A percentile compares a stretch with the other conserved stretches of the same genome.
phyloP scores from a whole-genome alignment of 164 flowering plant species.

The Macadamia integrifolia region DNA sequence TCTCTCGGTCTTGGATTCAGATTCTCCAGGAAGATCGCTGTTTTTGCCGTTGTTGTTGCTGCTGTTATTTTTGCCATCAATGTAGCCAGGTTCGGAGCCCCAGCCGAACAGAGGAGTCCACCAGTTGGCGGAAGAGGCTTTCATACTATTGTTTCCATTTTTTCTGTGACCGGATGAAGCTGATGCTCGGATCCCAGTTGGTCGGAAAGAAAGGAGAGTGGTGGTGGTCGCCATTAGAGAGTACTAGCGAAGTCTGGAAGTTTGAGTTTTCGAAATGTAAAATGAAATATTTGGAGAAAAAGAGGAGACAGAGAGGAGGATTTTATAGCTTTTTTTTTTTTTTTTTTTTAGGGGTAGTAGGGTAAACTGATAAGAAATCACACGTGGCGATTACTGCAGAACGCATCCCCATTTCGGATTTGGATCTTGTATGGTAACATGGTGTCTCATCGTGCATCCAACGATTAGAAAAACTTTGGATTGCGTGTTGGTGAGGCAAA shows the following conservation, averaged over 20 bases:
- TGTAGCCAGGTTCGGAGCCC: slow-evolving; percentile 71
- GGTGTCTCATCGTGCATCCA: too few relatives aligned
- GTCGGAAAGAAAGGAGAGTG: slow-evolving; percentile 18
- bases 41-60: neutral
- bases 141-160: slow-evolving; percentile 20
- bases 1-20: slow-evolving; percentile 9
- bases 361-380: too few relatives aligned
- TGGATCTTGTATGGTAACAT: too few relatives aligned
- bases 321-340: too few relatives aligned
- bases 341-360: too few relatives aligned
- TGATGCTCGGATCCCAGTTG: slow-evolving; percentile 28
- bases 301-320: too few relatives aligned
- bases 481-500: too few relatives aligned
- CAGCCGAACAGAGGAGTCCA: slow-evolving; percentile 70
- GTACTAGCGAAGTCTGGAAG: neutral
- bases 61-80: slow-evolving; percentile 19
- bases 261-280: too few relatives aligned
- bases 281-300: too few relatives aligned
- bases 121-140: slow-evolving; percentile 42
- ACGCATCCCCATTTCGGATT: too few relatives aligned
- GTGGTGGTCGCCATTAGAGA: slow-evolving; percentile 33
- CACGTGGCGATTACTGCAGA: too few relatives aligned
- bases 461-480: too few relatives aligned
- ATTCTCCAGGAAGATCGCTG: neutral
- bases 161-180: slow-evolving; percentile 21